Evolutionary conservation across 2,329 filamentous ascomycete species (phyloP).

Genomic region (Pseudogymnoascus sp.): DNA sequence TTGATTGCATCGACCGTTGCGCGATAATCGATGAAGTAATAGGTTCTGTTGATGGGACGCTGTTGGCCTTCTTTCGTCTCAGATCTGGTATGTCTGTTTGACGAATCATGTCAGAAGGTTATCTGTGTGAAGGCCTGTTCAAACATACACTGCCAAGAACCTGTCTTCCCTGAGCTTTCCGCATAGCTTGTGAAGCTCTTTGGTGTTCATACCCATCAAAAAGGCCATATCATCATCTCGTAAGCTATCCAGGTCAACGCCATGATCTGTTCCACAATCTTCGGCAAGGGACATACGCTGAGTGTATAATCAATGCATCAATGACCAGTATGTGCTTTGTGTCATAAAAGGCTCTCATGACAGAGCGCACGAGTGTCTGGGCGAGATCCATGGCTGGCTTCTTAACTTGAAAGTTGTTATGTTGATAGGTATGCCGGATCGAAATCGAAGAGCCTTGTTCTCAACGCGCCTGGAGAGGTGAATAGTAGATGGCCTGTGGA

Average conservation of each 20-base stretch:
- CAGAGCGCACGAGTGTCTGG: conserved; percentile 75
- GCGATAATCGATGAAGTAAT: conserved; percentile 95
- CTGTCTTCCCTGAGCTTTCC: conserved; percentile 79
- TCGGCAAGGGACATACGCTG: conserved; percentile 43
- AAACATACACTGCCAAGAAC: conserved; percentile 65
- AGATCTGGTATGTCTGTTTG: conserved; percentile 56
- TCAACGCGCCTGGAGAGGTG: background rate
- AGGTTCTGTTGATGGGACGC: conserved; percentile 76
- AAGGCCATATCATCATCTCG: conserved; percentile 83
- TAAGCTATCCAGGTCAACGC: conserved; percentile 42
- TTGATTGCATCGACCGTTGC: conserved; percentile 94
- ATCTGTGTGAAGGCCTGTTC: background rate
- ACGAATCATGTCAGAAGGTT: conserved; percentile 4
- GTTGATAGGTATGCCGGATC: background rate
- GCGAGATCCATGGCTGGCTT: conserved; percentile 50
- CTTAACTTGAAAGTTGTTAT: background rate
- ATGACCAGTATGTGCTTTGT: conserved; percentile 76
- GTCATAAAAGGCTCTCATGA: conserved; percentile 78
- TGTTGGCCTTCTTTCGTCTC: conserved; percentile 75
- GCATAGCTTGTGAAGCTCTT: conserved; percentile 84
- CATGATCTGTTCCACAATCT: conserved; percentile 14
- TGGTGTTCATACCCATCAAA: conserved; percentile 80
- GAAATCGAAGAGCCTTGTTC: background rate
- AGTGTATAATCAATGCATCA: conserved; percentile 70
- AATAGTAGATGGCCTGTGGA: background rate